Percentiles rank a stretch among this genome's conserved stretches.
phyloP scores from a whole-genome alignment of 306 rosid genomes.

The Trifolium repens region DNA sequence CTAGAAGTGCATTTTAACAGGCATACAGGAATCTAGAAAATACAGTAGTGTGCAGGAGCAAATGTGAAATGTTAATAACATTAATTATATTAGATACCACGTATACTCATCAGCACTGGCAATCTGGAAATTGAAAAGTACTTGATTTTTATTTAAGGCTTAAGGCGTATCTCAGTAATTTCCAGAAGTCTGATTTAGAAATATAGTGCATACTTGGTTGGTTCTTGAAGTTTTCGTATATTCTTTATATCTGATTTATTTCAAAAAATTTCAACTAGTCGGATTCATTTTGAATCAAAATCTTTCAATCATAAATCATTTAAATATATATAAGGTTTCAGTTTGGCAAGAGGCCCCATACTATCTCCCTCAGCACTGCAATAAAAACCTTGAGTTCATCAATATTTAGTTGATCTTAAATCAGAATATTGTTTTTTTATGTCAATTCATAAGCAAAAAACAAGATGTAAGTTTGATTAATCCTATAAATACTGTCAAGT shows the following conservation, averaged over 20 bases:
- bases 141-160: background rate
- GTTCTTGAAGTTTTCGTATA: background rate
- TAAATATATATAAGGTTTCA: constrained; percentile 24
- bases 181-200: constrained; percentile 30
- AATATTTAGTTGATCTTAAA: constrained; percentile 7
- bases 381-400: background rate
- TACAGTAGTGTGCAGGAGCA: background rate
- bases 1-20: constrained; percentile 11
- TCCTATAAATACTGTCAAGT: background rate
- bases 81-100: constrained; percentile 21
- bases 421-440: background rate
- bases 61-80: background rate
- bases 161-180: constrained; percentile 23
- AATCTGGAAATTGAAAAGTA: constrained; percentile 4
- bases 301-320: background rate
- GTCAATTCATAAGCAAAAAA: constrained; percentile 7
- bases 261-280: constrained; percentile 1
- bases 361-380: background rate
- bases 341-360: background rate
- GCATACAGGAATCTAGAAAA: constrained; percentile 13
- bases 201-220: background rate
- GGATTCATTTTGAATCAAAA: constrained; percentile 10
- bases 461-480: constrained; percentile 6
- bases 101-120: background rate
- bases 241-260: constrained; percentile 14